Evolutionary conservation across 345 rosid genomes (phyloP).

Genomic region (Boechera divaricarpa): DNA sequence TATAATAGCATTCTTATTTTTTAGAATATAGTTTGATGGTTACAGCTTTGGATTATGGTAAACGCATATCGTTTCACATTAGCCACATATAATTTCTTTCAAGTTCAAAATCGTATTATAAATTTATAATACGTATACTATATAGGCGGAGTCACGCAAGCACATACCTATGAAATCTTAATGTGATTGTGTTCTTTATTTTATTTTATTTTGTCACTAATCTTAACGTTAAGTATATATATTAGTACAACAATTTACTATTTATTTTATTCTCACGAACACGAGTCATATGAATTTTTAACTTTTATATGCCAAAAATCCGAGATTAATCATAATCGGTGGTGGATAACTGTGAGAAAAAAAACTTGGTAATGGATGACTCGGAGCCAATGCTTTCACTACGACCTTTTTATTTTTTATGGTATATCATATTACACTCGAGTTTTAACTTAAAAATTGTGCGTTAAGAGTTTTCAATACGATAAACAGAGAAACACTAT

Average conservation of each 20-base stretch:
- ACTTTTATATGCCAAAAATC: neutral
- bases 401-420: neutral
- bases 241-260: neutral
- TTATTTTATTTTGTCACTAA: slow-evolving; percentile 8
- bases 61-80: slow-evolving; percentile 33
- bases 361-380: slow-evolving; percentile 3
- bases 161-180: slow-evolving; percentile 27
- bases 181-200: neutral
- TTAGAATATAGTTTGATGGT: slow-evolving; percentile 1
- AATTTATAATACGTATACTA: neutral
- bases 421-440: neutral
- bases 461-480: slow-evolving; percentile 4
- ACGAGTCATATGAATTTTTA: slow-evolving; percentile 12
- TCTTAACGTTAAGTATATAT: slow-evolving; percentile 3
- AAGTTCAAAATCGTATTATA: slow-evolving; percentile 18
- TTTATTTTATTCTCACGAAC: slow-evolving; percentile 2
- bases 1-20: neutral
- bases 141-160: slow-evolving; percentile 37
- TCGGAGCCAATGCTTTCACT: slow-evolving; percentile 30
- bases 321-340: neutral
- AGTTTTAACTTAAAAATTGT: neutral
- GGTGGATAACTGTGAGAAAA: neutral
- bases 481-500: neutral
- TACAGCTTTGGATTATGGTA: slow-evolving; percentile 32
- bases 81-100: slow-evolving; percentile 34